Evolutionary conservation across 345 rosid genomes (phyloP).

Genomic region (Brassica incana): DNA sequence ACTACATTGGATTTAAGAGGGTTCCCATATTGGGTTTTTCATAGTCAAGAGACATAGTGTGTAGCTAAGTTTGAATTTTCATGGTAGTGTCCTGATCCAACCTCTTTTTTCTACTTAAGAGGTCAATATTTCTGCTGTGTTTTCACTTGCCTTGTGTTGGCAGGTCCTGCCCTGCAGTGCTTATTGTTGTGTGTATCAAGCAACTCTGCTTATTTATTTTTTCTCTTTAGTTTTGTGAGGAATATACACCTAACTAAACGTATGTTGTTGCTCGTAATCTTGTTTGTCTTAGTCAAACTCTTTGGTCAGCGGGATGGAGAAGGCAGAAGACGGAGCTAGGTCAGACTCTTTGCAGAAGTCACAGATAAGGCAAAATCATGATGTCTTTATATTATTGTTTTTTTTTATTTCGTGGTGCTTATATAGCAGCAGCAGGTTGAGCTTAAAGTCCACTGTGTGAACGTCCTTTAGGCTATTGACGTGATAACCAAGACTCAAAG

Average conservation of each 20-base stretch:
- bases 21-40: conserved; percentile 8
- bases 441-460: conserved; percentile 43
- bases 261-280: conserved; percentile 15
- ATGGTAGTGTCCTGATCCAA: conserved; percentile 23
- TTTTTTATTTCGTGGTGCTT: conserved; percentile 24
- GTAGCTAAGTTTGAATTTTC: conserved; percentile 21
- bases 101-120: not conserved
- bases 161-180: conserved; percentile 69
- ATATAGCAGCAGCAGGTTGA: conserved; percentile 37
- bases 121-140: conserved; percentile 19
- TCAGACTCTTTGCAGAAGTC: conserved; percentile 68
- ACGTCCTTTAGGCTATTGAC: conserved; percentile 40
- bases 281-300: conserved; percentile 41
- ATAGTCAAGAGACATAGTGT: conserved; percentile 22
- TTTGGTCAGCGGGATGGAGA: conserved; percentile 45
- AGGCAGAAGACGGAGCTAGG: conserved; percentile 57
- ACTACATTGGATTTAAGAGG: not conserved
- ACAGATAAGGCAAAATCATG: conserved; percentile 53
- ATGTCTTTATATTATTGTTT: conserved; percentile 24
- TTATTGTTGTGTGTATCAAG: conserved; percentile 47
- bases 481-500: conserved; percentile 29
- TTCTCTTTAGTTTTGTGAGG: conserved; percentile 23
- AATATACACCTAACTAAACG: conserved; percentile 31
- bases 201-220: conserved; percentile 50
- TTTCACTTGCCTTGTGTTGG: conserved; percentile 41